A percentile compares a stretch with the other conserved stretches of the same genome.
Conservation (phyloP, 805 yeast species). For the Kazachstania africana region DNA sequence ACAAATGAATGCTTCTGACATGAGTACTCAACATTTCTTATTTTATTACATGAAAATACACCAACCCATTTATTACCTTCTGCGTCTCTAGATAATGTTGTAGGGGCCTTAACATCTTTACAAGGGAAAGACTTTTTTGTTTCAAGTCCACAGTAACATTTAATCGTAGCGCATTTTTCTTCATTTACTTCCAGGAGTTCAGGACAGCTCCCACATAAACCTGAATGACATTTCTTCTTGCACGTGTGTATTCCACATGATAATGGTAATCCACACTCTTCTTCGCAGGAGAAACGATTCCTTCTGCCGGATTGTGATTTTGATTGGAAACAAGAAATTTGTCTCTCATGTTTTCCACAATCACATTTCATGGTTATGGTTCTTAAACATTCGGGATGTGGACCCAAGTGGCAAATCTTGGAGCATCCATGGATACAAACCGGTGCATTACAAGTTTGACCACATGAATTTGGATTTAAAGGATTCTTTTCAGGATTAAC, state of each 20-base stretch:
- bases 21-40: constrained; percentile 38
- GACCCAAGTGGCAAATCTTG: constrained; percentile 77
- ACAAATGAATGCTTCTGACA: constrained; percentile 60
- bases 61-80: constrained; percentile 37
- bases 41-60: constrained; percentile 34
- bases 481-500: constrained; percentile 50
- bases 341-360: constrained; percentile 60
- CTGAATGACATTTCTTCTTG: constrained; percentile 55
- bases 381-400: constrained; percentile 73
- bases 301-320: constrained; percentile 42
- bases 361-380: constrained; percentile 54
- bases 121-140: constrained; percentile 27
- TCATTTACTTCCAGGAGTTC: constrained; percentile 25
- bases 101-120: constrained; percentile 32
- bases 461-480: constrained; percentile 75
- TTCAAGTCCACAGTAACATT: constrained; percentile 70
- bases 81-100: constrained; percentile 21
- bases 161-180: constrained; percentile 17
- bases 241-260: constrained; percentile 71
- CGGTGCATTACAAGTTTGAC: constrained; percentile 60
- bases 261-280: constrained; percentile 45
- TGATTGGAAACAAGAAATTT: constrained; percentile 63
- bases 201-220: constrained; percentile 69
- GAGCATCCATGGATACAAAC: constrained; percentile 67
- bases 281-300: constrained; percentile 33